Percentiles rank a stretch among this genome's conserved stretches.
phyloP scores from a whole-genome alignment of 2,329 filamentous ascomycete genomes.

The Fusarium sterilihyphosum region DNA sequence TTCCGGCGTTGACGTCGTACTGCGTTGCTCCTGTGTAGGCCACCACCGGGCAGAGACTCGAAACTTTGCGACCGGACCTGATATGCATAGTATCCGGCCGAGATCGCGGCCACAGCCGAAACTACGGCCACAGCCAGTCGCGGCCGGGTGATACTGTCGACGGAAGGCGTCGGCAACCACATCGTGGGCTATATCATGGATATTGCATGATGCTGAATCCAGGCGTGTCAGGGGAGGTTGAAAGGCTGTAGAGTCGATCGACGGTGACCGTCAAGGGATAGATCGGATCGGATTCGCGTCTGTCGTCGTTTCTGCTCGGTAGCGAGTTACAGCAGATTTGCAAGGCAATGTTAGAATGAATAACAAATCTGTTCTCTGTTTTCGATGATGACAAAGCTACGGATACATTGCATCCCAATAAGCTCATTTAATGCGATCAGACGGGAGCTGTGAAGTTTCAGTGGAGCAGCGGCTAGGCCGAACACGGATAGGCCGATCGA shows the following conservation, averaged over 20 bases:
- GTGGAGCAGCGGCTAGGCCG: conserved; percentile 15
- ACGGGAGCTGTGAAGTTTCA: conserved; percentile 14
- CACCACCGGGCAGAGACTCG: conserved; percentile 43
- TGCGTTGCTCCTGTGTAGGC: conserved; percentile 74
- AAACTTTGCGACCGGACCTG: conserved; percentile 43
- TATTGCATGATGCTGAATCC: conserved; percentile 46
- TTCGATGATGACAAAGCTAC: conserved; percentile 37
- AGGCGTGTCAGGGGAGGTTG: conserved; percentile 11
- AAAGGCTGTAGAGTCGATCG: background rate
- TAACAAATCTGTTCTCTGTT: conserved; percentile 12
- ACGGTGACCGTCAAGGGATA: background rate
- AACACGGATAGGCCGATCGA: background rate
- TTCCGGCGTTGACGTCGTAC: conserved; percentile 62
- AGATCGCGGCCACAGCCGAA: conserved; percentile 65
- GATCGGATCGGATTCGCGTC: background rate
- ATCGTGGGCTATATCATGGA: conserved; percentile 50
- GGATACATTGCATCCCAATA: background rate
- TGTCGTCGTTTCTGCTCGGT: background rate
- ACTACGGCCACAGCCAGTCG: conserved; percentile 65
- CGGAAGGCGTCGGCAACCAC: conserved; percentile 60
- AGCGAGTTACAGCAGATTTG: background rate
- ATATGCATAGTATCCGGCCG: conserved; percentile 69
- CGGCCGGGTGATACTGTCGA: conserved; percentile 65
- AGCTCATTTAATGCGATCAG: conserved; percentile 13
- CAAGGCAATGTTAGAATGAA: background rate